Evolutionary conservation across 192 early-diverging fungal genomes (phyloP), one percentile per base, ranked within the genome.

Genomic region (Backusella psychrophila): DNA sequence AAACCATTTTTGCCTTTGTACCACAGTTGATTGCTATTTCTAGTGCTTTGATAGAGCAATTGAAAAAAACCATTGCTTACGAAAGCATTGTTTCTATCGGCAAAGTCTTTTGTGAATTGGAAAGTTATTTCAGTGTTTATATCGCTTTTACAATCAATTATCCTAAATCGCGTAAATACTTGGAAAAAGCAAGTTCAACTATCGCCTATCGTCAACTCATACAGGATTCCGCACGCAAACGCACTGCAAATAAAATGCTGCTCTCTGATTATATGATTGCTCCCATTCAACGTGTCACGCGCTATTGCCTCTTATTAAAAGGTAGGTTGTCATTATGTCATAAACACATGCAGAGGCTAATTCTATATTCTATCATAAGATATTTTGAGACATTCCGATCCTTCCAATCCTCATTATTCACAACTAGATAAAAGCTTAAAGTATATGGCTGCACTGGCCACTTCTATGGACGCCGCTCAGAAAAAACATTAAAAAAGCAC

Each of bases 251-350:
- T 12, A 84, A 81, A 42, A 80, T 94, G 42, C 85, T 84, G 35
- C 81, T 97, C 26, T 84, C 86, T 35, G 92, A 93, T 75, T 82
- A 92, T 74, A 83, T 94, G 80, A 92, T 94, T 59, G 85, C 92
- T 79, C 92, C 92, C 1, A 92, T 94, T 42, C 92, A 94, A 80
- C 87, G 92, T 36, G 89, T 94, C 31, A 89, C 91, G 1, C 87
- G 91, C 21, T 94, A 94, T 83, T 88, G 87, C 38, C 75, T 94
- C 52, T 79, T 94, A 41, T 80, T 94, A 36, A 88, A 84, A 80
- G 87, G 84, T 75, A 71, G 8, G 31, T 49, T 34, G 38, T 42
- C 35, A 19, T 35, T 44, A 34, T 49, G 14, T 21, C 8, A 63
- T 63, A 29, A 4, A 26, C 9, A 63, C 12, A 26, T 29, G 9